Evolutionary conservation across 2,329 filamentous ascomycete genomes (phyloP).

Genomic region (Curvularia hawaiiensis): DNA sequence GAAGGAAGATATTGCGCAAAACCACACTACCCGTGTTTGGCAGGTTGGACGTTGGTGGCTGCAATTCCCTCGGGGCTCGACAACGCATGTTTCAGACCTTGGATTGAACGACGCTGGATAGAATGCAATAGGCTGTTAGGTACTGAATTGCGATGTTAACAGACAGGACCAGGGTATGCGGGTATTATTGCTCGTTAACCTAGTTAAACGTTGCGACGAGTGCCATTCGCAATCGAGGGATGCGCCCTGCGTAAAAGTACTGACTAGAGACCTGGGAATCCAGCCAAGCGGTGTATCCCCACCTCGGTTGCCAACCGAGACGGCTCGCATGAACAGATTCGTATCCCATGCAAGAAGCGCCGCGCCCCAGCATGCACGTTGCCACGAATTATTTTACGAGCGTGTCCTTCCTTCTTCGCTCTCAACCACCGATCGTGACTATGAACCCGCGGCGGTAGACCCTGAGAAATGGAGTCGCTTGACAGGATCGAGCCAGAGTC

Average conservation of each 20-base stretch:
- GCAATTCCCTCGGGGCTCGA: background rate
- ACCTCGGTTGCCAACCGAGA: slow-evolving; percentile 34
- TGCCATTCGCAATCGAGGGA: background rate
- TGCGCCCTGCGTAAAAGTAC: background rate
- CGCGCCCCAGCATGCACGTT: slow-evolving; percentile 2
- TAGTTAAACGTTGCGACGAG: background rate
- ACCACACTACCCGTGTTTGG: slow-evolving; percentile 7
- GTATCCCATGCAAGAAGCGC: slow-evolving; percentile 5
- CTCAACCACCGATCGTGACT: slow-evolving; percentile 3
- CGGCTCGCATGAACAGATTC: slow-evolving; percentile 4
- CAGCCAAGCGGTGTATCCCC: slow-evolving; percentile 12
- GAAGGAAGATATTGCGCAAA: slow-evolving; percentile 7
- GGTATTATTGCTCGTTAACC: background rate
- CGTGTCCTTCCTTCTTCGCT: slow-evolving; percentile 11
- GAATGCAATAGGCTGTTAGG: background rate
- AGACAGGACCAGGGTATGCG: background rate
- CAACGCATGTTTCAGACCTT: background rate
- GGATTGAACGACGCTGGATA: background rate
- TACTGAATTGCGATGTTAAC: background rate
- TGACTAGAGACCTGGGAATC: slow-evolving; percentile 5
- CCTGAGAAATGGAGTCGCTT: slow-evolving; percentile 21
- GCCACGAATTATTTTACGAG: slow-evolving; percentile 6
- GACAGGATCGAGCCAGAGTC: slow-evolving; percentile 16
- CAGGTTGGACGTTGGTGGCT: slow-evolving; percentile 4
- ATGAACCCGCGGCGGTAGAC: slow-evolving; percentile 16